These are phyloP conservation scores for Rhodocollybia butyracea DNA, from an alignment of 768 basidiomycete genomes.

Conservation along the genomic window DNA sequence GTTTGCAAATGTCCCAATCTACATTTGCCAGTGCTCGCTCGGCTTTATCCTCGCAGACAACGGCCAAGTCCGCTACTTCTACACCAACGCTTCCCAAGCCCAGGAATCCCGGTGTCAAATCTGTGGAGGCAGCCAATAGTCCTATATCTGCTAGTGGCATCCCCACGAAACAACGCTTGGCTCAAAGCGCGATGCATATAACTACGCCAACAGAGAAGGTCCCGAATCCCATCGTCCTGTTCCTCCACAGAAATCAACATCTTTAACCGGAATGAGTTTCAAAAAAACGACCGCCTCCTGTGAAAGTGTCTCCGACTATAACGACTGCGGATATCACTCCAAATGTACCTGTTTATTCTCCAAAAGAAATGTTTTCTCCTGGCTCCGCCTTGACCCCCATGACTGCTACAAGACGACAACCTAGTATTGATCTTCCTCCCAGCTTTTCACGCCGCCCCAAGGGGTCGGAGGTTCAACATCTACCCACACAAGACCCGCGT, in stretches of 20 bases:
- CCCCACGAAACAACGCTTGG: slow-evolving; percentile 34
- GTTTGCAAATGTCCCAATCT: neutral
- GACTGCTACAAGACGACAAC: neutral
- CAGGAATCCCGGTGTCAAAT: neutral
- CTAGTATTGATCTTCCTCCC: neutral
- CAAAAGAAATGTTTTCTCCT: neutral
- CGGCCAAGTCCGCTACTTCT: neutral
- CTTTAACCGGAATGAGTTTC: slow-evolving; percentile 25
- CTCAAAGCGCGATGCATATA: slow-evolving; percentile 22
- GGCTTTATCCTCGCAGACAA: neutral
- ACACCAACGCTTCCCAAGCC: neutral
- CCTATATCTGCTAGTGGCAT: slow-evolving; percentile 24
- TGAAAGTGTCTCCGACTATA: slow-evolving; percentile 2
- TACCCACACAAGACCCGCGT: neutral
- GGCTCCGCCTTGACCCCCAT: neutral
- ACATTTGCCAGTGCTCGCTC: slow-evolving; percentile 10
- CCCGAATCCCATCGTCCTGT: neutral
- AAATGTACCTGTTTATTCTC: neutral
- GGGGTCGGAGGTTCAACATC: neutral
- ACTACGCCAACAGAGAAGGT: slow-evolving; percentile 19
- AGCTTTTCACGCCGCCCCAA: neutral
- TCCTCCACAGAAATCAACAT: neutral
- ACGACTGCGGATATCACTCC: neutral
- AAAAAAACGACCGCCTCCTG: slow-evolving; percentile 19
- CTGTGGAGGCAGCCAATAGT: neutral